These are phyloP conservation scores for Skeletonema potamos DNA, from an alignment of 108 stramenopile species.

Conservation along the genomic window DNA sequence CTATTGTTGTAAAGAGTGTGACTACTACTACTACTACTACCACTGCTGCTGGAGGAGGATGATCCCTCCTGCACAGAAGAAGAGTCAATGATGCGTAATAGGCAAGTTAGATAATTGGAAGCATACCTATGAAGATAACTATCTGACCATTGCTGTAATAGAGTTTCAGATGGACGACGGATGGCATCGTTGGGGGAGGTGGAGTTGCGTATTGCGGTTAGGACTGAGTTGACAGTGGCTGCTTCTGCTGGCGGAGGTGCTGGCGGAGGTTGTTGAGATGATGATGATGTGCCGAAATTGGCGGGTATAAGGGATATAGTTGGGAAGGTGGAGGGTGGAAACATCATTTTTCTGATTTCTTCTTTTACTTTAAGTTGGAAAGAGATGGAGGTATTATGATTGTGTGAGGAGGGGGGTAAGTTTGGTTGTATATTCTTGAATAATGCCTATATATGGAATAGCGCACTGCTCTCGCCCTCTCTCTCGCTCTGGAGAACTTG, in stretches of 20 bases:
- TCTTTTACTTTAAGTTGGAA: no score
- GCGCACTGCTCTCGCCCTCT: no score
- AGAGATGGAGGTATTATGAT: no score
- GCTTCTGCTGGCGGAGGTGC: background rate
- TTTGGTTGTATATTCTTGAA: no score
- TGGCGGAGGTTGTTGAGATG: background rate
- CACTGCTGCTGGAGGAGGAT: background rate
- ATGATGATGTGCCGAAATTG: background rate
- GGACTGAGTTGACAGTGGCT: slow-evolving; percentile 2
- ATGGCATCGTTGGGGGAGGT: background rate
- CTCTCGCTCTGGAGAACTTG: no score
- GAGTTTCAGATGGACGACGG: slow-evolving; percentile 7
- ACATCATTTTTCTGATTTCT: background rate
- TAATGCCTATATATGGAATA: no score
- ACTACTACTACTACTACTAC: background rate
- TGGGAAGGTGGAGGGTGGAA: slow-evolving; percentile 13
- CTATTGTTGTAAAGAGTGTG: no score
- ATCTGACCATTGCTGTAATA: background rate
- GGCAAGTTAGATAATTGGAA: background rate
- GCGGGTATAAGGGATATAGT: slow-evolving; percentile 7
- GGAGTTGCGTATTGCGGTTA: slow-evolving; percentile 1
- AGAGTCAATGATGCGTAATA: slow-evolving; percentile 12
- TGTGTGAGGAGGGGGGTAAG: no score
- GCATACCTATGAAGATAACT: background rate
- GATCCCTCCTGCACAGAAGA: no score